A percentile compares a stretch with the other conserved stretches of the same genome.
Evolutionary conservation across 495 filamentous ascomycete species (phyloP).

Genomic region (Corynascus novoguineensis): DNA sequence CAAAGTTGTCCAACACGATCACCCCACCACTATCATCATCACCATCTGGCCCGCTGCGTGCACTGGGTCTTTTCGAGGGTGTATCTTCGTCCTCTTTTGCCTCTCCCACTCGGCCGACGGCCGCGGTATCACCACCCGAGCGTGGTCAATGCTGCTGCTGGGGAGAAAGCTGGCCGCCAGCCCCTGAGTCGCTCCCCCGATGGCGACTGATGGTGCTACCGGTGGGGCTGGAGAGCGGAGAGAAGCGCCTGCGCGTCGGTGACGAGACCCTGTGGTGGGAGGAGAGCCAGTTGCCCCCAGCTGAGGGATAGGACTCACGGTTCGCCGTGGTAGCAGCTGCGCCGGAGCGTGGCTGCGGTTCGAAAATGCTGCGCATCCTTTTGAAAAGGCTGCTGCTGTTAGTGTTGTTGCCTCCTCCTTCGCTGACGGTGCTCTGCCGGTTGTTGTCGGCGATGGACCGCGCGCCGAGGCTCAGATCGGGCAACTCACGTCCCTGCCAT

Average conservation of each 20-base stretch:
- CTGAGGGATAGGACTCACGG: not conserved
- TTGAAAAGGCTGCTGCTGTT: conserved; percentile 27
- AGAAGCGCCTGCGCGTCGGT: not conserved
- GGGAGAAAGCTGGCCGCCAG: not conserved
- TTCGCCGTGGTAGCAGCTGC: not conserved
- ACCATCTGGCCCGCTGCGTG: too few species aligned
- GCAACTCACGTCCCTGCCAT: not conserved
- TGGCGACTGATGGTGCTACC: not conserved
- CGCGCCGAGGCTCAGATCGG: not conserved
- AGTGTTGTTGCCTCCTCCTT: not conserved
- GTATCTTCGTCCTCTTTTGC: not conserved
- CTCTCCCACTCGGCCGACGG: not conserved
- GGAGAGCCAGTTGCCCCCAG: not conserved
- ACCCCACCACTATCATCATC: not conserved
- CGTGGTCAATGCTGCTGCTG: conserved; percentile 25
- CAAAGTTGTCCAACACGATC: conserved; percentile 16
- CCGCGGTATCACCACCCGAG: conserved; percentile 20
- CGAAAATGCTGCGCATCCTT: conserved; percentile 33
- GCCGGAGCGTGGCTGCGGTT: conserved; percentile 16
- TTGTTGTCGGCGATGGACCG: not conserved
- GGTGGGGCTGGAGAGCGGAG: not conserved
- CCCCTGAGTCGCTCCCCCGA: too few species aligned
- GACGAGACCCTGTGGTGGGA: not conserved
- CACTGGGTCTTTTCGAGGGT: not conserved
- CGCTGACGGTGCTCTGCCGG: not conserved